A percentile compares a stretch with the other conserved stretches of the same genome.
These are phyloP conservation scores for Vachellia pachyceras DNA, from an alignment of 306 rosid species.

Conservation along the genomic window DNA sequence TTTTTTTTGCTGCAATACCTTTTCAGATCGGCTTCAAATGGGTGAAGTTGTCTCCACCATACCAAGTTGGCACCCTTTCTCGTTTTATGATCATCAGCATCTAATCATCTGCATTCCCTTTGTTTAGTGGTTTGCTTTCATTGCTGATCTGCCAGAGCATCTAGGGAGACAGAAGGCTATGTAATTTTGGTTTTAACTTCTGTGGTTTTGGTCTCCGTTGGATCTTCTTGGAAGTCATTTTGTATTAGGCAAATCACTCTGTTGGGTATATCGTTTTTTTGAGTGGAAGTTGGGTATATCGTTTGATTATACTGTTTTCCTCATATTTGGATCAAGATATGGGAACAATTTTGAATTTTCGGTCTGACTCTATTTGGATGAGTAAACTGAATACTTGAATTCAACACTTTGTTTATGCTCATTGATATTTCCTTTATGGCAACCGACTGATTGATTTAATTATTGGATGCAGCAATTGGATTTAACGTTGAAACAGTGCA, in stretches of 20 bases:
- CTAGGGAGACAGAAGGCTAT: background rate
- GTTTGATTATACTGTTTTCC: constrained; percentile 8
- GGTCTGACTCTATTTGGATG: background rate
- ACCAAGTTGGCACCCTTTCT: constrained; percentile 85
- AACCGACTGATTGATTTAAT: constrained; percentile 26
- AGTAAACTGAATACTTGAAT: background rate
- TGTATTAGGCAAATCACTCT: background rate
- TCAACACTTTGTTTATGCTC: background rate
- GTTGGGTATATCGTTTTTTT: no score
- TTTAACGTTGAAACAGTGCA: constrained; percentile 99
- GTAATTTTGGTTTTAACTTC: constrained; percentile 13
- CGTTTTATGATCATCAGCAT: constrained; percentile 37
- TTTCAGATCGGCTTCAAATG: constrained; percentile 99
- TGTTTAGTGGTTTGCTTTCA: background rate
- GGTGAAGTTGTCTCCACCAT: constrained; percentile 99
- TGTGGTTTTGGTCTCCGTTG: background rate
- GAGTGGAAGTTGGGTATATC: no score
- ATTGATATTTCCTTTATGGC: constrained; percentile 15
- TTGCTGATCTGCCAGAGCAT: constrained; percentile 4
- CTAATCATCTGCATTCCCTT: constrained; percentile 9
- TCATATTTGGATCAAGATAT: constrained; percentile 1
- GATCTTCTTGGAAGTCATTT: constrained; percentile 8
- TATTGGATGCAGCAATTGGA: constrained; percentile 87
- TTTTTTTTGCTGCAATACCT: constrained; percentile 9
- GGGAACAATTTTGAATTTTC: constrained; percentile 13